Percentiles rank a stretch among this genome's conserved stretches.
phyloP scores from a whole-genome alignment of 2,329 filamentous ascomycete genomes.

The Trichophyton schoenleinii region DNA sequence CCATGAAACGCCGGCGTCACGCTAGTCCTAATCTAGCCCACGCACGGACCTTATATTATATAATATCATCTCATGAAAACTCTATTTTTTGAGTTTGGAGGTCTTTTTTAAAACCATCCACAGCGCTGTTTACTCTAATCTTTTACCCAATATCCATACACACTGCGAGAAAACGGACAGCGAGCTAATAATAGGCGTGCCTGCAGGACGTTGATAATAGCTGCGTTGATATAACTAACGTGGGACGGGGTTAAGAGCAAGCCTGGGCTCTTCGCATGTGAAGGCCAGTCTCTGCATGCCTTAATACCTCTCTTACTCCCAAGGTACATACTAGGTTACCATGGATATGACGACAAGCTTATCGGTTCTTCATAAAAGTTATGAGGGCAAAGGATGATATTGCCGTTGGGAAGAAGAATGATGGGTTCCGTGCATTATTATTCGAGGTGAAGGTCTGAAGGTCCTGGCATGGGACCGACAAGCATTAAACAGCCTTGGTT shows the following conservation, averaged over 20 bases:
- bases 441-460: not conserved
- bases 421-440: not conserved
- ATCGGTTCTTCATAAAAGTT: not conserved
- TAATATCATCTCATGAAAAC: not conserved
- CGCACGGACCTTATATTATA: not conserved
- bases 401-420: not conserved
- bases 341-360: slow-evolving; percentile 1
- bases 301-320: not conserved
- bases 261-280: not conserved
- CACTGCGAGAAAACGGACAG: not conserved
- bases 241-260: not conserved
- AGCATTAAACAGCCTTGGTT: not conserved
- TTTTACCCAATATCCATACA: not conserved
- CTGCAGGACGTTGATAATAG: not conserved
- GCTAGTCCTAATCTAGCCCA: not conserved
- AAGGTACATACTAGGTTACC: not conserved
- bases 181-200: slow-evolving; percentile 1
- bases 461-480: not conserved
- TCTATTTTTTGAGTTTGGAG: not conserved
- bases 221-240: not conserved
- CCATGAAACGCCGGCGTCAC: not conserved
- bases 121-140: not conserved
- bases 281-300: not conserved
- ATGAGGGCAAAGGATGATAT: not conserved
- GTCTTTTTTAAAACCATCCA: not conserved